These are phyloP conservation scores for Solanum corneliomulleri DNA, from an alignment of 257 asterid species.

Conservation along the genomic window DNA sequence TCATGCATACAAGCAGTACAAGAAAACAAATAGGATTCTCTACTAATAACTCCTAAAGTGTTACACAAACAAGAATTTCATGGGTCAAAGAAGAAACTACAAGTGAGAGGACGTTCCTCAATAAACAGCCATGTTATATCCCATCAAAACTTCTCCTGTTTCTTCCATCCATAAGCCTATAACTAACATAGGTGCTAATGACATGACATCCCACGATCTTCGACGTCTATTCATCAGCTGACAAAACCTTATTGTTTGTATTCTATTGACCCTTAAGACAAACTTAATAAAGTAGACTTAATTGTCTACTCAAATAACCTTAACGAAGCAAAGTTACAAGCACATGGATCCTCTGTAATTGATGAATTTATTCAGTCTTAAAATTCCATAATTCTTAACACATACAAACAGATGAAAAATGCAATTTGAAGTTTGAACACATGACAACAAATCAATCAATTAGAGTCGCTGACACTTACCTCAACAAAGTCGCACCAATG, in stretches of 20 bases:
- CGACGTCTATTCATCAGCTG: background rate
- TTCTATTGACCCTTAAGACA: background rate
- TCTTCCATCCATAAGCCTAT: background rate
- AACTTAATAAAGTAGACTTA: background rate
- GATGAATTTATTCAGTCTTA: background rate
- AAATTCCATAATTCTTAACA: background rate
- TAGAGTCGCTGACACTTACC: constrained; percentile 21
- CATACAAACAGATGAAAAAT: background rate
- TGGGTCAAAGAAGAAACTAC: background rate
- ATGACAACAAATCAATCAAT: background rate
- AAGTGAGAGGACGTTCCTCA: background rate
- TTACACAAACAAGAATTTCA: background rate
- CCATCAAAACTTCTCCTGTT: background rate
- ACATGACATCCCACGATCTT: background rate
- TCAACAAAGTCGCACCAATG: constrained; percentile 89
- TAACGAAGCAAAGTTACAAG: background rate
- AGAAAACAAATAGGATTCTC: background rate
- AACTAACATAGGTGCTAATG: background rate
- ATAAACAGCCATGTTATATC: background rate
- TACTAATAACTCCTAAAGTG: background rate
- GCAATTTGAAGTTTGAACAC: background rate
- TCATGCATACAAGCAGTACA: background rate
- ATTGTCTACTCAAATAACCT: background rate
- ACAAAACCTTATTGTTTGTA: background rate
- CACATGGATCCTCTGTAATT: background rate